A percentile compares a stretch with the other conserved stretches of the same genome.
phyloP scores from a whole-genome alignment of 495 filamentous ascomycete species.

The Schizothecium vesticola region DNA sequence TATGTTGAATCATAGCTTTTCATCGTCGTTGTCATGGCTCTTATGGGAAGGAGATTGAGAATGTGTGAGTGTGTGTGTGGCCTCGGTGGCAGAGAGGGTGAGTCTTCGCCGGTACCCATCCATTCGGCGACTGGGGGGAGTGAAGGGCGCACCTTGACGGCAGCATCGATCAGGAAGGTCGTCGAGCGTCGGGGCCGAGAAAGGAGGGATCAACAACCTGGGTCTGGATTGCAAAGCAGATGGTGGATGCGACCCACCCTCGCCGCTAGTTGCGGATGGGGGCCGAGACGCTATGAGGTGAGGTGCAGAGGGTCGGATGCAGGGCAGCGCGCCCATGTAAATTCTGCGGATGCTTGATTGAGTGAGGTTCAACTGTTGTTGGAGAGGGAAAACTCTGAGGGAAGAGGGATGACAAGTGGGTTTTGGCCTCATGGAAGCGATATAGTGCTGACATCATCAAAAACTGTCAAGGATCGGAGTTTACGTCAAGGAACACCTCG shows the following conservation, averaged over 20 bases:
- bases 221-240: not conserved
- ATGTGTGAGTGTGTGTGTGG: not conserved
- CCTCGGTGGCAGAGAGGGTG: not conserved
- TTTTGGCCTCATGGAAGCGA: not conserved
- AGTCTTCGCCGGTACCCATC: not conserved
- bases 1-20: not conserved
- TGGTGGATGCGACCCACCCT: not conserved
- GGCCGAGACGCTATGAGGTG: not conserved
- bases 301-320: not conserved
- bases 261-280: not conserved
- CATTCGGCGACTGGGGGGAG: not conserved
- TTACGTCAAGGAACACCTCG: not conserved
- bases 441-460: not conserved
- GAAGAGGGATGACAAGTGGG: not conserved
- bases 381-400: not conserved
- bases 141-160: not conserved
- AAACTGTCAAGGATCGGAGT: not conserved
- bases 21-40: not conserved
- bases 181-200: not conserved
- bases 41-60: not conserved
- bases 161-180: conserved; percentile 3
- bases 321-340: not conserved
- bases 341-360: not conserved
- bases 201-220: not conserved
- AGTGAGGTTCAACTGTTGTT: not conserved